Conservation (phyloP, 2,329 filamentous ascomycete species). For the Pseudocercospora fuligena region DNA sequence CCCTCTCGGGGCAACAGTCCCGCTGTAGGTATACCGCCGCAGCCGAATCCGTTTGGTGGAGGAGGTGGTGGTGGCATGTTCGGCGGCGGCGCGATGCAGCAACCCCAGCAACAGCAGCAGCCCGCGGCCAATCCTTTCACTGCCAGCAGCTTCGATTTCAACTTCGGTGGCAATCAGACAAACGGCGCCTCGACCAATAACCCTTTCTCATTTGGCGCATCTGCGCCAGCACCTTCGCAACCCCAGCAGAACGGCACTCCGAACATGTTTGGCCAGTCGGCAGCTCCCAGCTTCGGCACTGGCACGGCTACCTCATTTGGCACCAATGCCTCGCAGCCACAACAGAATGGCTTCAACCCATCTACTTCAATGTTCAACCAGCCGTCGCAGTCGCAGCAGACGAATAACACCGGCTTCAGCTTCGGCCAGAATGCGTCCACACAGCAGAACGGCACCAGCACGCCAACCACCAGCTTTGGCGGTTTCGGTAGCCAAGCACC, state of each 20-base stretch:
- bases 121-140: slow-evolving; percentile 18
- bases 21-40: slow-evolving; percentile 12
- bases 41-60: slow-evolving; percentile 4
- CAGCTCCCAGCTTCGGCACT: slow-evolving; percentile 25
- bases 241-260: slow-evolving; percentile 25
- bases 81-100: slow-evolving; percentile 14
- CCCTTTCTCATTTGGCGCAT: slow-evolving; percentile 26
- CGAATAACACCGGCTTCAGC: slow-evolving; percentile 20
- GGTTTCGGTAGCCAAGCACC: slow-evolving; percentile 26
- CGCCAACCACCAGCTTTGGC: slow-evolving; percentile 26
- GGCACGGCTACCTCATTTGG: slow-evolving; percentile 12
- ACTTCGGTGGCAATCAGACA: slow-evolving; percentile 18
- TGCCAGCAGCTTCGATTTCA: slow-evolving; percentile 23
- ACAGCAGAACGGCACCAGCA: slow-evolving; percentile 26
- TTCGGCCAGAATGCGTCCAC: slow-evolving; percentile 23
- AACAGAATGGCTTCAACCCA: slow-evolving; percentile 28
- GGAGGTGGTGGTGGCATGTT: slow-evolving; percentile 11
- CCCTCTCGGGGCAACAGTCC: slow-evolving; percentile 25
- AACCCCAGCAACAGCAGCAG: slow-evolving; percentile 18
- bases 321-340: slow-evolving; percentile 20
- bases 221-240: slow-evolving; percentile 18
- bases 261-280: slow-evolving; percentile 23
- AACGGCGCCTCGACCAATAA: slow-evolving; percentile 12
- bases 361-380: slow-evolving; percentile 26
- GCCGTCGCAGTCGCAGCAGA: slow-evolving; percentile 24